Conservation (phyloP, 129 eudicot species). For the Pulicaria dysenterica region DNA sequence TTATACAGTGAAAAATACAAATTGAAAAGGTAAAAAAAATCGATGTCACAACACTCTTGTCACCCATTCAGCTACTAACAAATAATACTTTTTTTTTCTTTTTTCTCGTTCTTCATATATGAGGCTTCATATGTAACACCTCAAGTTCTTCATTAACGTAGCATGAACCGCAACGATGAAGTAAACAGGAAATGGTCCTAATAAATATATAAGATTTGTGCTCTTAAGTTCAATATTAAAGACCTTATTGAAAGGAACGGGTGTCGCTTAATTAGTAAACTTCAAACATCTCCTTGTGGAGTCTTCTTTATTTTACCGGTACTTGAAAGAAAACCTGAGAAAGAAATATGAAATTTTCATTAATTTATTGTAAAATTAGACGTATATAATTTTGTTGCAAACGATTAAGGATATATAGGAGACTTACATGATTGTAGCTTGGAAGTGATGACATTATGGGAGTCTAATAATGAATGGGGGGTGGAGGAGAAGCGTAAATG, state of each 20-base stretch:
- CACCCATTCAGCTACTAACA: constrained; percentile 18
- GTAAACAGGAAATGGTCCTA: constrained; percentile 27
- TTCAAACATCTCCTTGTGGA: constrained; percentile 35
- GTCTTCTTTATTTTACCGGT: constrained; percentile 34
- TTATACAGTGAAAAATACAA: constrained; percentile 23
- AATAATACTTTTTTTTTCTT: neutral
- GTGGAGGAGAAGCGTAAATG: constrained; percentile 42
- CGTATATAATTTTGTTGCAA: neutral
- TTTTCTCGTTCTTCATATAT: neutral
- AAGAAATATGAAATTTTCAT: neutral
- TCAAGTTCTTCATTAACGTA: constrained; percentile 3
- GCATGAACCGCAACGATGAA: constrained; percentile 5
- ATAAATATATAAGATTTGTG: neutral
- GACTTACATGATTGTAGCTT: constrained; percentile 34
- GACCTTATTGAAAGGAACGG: constrained; percentile 40
- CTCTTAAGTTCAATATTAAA: constrained; percentile 22
- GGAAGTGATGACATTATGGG: constrained; percentile 6
- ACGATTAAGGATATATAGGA: neutral
- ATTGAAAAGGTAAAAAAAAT: neutral
- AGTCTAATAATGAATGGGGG: constrained; percentile 39
- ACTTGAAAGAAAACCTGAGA: constrained; percentile 28
- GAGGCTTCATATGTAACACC: constrained; percentile 17
- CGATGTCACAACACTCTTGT: constrained; percentile 18
- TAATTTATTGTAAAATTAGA: neutral
- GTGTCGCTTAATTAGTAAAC: constrained; percentile 18